Evolutionary conservation across 495 filamentous ascomycete species (phyloP), one percentile per base, ranked within the genome.

Genomic region (Neurospora sp.): DNA sequence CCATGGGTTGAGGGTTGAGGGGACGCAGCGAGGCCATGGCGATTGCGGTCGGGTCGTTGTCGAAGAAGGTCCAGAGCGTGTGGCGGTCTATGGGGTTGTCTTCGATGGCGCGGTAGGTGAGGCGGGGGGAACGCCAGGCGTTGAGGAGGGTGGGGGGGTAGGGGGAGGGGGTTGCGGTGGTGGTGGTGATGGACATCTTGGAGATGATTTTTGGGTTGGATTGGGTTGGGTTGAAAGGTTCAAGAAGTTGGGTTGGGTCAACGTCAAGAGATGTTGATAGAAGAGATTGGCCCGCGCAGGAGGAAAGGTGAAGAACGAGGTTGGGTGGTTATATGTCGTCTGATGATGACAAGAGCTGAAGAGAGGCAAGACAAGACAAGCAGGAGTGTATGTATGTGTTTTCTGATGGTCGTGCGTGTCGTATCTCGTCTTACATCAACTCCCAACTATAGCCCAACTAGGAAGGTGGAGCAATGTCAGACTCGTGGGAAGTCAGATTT

Each of bases 71-170:
- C 61, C 74, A 72, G 27, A 84, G 71, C 69, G 79, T 80, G 12
- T 46, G 53, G n/a, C 80, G 74, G 70, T 84, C 82, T 12, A 74
- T 72, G 8, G 73, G 70, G 70, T 71, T 76, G 16, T 81, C 77
- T 69, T 83, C 78, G 10, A 81, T 72, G 22, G 81, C 78, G 31
- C 79, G 79, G 74, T 82, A 83, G 27, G 81, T 42, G 10, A 85
- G 79, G 39, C 81, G 77, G 35, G 76, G 69, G 14, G 80, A 82
- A 39, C 69, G 76, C 46, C 77, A 82, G 38, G 78, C 76, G 40
- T 79, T 72, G 31, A 73, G 20, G 18, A 74, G 41, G 38, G 65
- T 40, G 20, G 27, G 53, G 27, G 53, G 0, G 53, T 65, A 61
- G 46, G 20, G 20, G 2, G n/a, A 10, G 22, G 53, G 10, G 2